phyloP scores from a whole-genome alignment of 2,329 filamentous ascomycete genomes.

The Fusarium sp. region DNA sequence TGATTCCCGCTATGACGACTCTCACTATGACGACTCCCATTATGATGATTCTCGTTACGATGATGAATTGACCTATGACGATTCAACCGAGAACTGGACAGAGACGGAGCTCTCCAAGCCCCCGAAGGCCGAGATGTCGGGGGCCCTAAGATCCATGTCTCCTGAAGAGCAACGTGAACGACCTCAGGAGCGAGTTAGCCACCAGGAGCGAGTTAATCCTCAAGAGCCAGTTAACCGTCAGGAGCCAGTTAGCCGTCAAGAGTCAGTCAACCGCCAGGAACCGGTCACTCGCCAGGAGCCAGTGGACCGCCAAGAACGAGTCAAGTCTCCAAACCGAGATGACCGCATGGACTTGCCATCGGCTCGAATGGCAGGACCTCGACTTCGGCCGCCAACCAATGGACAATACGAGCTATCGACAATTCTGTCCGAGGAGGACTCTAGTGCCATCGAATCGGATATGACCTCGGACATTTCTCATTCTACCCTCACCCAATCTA shows the following conservation, averaged over 20 bases:
- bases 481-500: constrained; percentile 66
- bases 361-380: constrained; percentile 48
- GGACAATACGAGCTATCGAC: constrained; percentile 69
- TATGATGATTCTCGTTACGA: constrained; percentile 34
- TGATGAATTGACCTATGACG: constrained; percentile 36
- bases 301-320: not conserved
- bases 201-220: not conserved
- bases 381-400: constrained; percentile 63
- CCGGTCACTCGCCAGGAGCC: not conserved
- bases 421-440: constrained; percentile 65
- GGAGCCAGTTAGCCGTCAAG: not conserved
- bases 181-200: constrained; percentile 8
- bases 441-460: constrained; percentile 61
- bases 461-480: constrained; percentile 65
- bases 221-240: not conserved
- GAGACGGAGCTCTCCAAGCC: constrained; percentile 39
- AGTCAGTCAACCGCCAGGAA: not conserved
- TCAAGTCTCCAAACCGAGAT: constrained; percentile 8
- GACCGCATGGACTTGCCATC: constrained; percentile 35
- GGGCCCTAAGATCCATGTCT: constrained; percentile 29
- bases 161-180: constrained; percentile 36
- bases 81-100: constrained; percentile 43
- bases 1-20: constrained; percentile 30
- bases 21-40: constrained; percentile 27
- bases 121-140: constrained; percentile 17